Evolutionary conservation across 805 yeast species (phyloP).

Genomic region (Grigorovia jiainica): DNA sequence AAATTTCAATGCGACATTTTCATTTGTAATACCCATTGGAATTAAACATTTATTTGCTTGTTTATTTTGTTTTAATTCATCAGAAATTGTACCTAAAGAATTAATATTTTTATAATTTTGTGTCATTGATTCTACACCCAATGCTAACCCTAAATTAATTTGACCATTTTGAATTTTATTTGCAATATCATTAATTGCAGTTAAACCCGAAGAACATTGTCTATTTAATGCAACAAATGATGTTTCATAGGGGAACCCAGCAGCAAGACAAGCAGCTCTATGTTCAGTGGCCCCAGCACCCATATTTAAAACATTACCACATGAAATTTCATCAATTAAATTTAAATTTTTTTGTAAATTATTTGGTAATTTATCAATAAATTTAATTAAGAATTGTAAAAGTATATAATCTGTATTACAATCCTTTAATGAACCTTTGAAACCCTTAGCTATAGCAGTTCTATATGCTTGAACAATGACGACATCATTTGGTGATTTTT

Average conservation of each 20-base stretch:
- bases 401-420: constrained; percentile 73
- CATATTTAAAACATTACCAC: constrained; percentile 84
- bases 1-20: constrained; percentile 71
- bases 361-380: constrained; percentile 41
- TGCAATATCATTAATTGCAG: constrained; percentile 85
- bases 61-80: constrained; percentile 33
- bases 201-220: constrained; percentile 90
- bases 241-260: constrained; percentile 75
- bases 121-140: constrained; percentile 95
- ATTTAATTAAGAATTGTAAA: constrained; percentile 50
- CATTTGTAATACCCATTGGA: constrained; percentile 96
- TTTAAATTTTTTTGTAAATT: constrained; percentile 38
- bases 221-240: constrained; percentile 83
- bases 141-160: constrained; percentile 83
- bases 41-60: constrained; percentile 68
- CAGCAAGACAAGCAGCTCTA: constrained; percentile 83
- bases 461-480: constrained; percentile 86
- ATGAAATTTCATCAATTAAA: constrained; percentile 72
- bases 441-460: constrained; percentile 83
- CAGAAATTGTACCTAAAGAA: constrained; percentile 55
- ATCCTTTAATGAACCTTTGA: constrained; percentile 79
- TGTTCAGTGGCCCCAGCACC: constrained; percentile 96
- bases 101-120: constrained; percentile 67
- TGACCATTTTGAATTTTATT: constrained; percentile 81
- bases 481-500: constrained; percentile 73